Conservation (phyloP, 75 land plant genomes). For the Pinus taeda region DNA sequence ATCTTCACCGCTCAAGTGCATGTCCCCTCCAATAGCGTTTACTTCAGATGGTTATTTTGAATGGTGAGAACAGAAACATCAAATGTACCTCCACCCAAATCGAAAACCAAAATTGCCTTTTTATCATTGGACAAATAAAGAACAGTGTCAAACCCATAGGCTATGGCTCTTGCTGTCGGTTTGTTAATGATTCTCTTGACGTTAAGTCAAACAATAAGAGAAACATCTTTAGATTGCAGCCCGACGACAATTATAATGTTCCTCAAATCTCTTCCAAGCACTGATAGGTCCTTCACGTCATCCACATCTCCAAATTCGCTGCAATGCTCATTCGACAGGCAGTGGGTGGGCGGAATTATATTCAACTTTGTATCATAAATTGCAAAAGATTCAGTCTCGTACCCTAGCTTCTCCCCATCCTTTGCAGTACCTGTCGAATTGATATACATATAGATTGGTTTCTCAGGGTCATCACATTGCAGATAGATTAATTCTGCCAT, state of each 20-base stretch:
- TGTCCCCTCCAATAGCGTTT: conserved; percentile 18
- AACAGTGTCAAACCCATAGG: conserved; percentile 2
- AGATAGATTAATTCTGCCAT: too few relatives aligned
- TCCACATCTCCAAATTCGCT: too few relatives aligned
- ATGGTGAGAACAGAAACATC: conserved; percentile 5
- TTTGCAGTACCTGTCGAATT: too few relatives aligned
- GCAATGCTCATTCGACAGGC: conserved; percentile 21
- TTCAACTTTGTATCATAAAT: background rate
- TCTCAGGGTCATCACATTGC: too few relatives aligned
- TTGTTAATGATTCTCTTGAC: conserved; percentile 21
- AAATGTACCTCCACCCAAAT: conserved; percentile 12
- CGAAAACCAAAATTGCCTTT: conserved; percentile 11
- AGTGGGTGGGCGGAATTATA: conserved; percentile 8
- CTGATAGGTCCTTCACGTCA: too few relatives aligned
- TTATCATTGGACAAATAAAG: background rate
- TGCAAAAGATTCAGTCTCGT: conserved; percentile 14
- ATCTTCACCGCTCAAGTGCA: conserved; percentile 20
- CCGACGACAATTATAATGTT: too few relatives aligned
- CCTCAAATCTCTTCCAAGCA: too few relatives aligned
- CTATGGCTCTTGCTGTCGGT: conserved; percentile 39
- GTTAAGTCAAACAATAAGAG: conserved; percentile 15
- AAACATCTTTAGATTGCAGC: conserved; percentile 12
- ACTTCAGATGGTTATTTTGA: conserved; percentile 14
- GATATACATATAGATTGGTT: too few relatives aligned
- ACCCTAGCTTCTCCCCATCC: too few relatives aligned